Conservation (phyloP, 164 flowering plant species). For the Aristolochia fimbriata region DNA sequence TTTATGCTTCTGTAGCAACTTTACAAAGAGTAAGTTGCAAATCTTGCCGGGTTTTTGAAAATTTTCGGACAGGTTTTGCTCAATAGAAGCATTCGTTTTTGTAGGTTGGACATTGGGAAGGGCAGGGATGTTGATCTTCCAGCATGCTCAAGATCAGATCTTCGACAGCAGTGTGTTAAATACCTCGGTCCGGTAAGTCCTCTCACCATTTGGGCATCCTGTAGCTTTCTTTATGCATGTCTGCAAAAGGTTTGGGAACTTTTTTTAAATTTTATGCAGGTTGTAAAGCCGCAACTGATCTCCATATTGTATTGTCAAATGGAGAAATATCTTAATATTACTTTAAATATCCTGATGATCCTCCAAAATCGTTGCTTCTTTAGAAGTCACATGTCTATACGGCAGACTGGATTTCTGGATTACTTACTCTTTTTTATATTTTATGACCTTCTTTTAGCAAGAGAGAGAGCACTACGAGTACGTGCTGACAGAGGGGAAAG, state of each 20-base stretch:
- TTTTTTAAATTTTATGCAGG: background rate
- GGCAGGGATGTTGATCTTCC: conserved; percentile 73
- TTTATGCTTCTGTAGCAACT: no score
- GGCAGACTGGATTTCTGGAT: conserved; percentile 9
- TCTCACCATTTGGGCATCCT: background rate
- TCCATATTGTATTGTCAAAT: background rate
- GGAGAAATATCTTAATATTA: background rate
- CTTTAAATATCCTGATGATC: conserved; percentile 14
- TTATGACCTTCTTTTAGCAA: conserved; percentile 46
- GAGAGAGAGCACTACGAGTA: conserved; percentile 78
- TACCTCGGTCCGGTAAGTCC: conserved; percentile 89
- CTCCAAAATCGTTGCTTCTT: no score
- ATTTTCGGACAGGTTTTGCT: background rate
- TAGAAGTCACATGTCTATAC: background rate
- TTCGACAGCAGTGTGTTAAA: conserved; percentile 67
- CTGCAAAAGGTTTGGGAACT: no score
- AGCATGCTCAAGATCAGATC: conserved; percentile 67
- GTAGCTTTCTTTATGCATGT: background rate
- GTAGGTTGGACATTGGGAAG: conserved; percentile 92
- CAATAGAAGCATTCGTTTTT: background rate
- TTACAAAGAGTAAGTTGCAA: no score
- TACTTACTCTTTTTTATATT: background rate
- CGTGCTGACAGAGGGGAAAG: conserved; percentile 41
- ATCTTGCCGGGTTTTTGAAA: background rate
- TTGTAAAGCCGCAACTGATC: background rate